Evolutionary conservation across 208 protist species (phyloP), one percentile per base, ranked within the genome.

Genomic region (Trypanosoma rangeli): DNA sequence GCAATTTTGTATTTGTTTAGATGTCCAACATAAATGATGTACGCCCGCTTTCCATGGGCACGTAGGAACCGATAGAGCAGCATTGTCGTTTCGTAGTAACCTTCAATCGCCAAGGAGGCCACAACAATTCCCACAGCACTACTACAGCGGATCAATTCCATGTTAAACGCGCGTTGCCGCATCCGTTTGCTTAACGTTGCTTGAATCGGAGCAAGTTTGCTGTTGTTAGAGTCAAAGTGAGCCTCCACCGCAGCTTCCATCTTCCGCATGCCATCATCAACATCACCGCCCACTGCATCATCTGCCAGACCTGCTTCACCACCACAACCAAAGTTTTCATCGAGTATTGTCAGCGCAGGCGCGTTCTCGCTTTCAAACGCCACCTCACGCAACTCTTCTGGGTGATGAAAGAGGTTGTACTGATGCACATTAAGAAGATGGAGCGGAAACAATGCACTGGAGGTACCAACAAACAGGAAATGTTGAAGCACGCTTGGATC

Each of bases 1-100:
- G 90, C 89, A 10, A 98, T 73, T 68, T 98, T 98, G 68, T 86
- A 95, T 68, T 94, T 83, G 67, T 98, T 98, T 13, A 97, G 67
- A 71, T 98, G 93, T 3, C 94, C 94, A 33, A 98, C 79, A 60
- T 95, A 95, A 49, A 98, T 83, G 39, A 97, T 76, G 76, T 97
- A 96, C 35, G 81, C 72, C 31, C 89, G 84, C 70, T 92, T 92
- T n/a, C 80, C 79, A 44, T 80, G 81, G 1, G 74, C 69, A 31
- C 87, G 86, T 55, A 95, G 75, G 18, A 93, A 73, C 55, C 87
- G 57, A 58, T 87, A 73, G 12, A 95, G 80, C 22, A 92, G 77
- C 75, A 90, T 80, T 52, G 83, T 89, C 24, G 80, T 79, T 56
- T 93, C 89, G 53, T 90, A 84, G 79, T 96, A 97, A 58, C 85